Percentiles rank a stretch among this genome's conserved stretches.
phyloP scores from a whole-genome alignment of 148 eudicot genomes.

The Persicaria maculosa region DNA sequence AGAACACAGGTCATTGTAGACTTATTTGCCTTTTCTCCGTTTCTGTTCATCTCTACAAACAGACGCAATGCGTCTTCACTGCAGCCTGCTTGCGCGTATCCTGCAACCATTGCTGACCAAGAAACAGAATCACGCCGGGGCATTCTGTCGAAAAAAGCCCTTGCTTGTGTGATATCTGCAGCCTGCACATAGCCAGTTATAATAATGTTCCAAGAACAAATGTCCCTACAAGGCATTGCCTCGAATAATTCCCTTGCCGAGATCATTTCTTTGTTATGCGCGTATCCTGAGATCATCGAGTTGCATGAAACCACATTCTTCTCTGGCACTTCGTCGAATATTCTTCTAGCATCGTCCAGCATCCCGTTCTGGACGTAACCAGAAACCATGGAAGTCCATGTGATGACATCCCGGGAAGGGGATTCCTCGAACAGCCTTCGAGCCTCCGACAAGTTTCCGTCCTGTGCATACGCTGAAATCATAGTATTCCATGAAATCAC shows the following conservation, averaged over 20 bases:
- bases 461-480: constrained; percentile 42
- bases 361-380: constrained; percentile 40
- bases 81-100: constrained; percentile 34
- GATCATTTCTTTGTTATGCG: constrained; percentile 18
- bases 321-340: constrained; percentile 42
- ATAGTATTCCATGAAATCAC: constrained; percentile 50
- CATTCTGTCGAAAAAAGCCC: constrained; percentile 28
- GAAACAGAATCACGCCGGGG: constrained; percentile 38
- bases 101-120: constrained; percentile 44
- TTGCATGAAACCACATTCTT: constrained; percentile 38
- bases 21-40: constrained; percentile 27
- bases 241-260: constrained; percentile 31
- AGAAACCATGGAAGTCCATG: constrained; percentile 52
- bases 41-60: constrained; percentile 30
- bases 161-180: constrained; percentile 23
- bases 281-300: constrained; percentile 34
- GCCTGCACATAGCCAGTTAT: constrained; percentile 29
- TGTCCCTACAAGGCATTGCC: constrained; percentile 34
- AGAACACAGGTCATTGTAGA: constrained; percentile 35
- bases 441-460: constrained; percentile 33
- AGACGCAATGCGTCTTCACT: constrained; percentile 38
- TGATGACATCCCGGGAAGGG: constrained; percentile 41
- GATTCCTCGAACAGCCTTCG: constrained; percentile 29
- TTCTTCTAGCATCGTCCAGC: constrained; percentile 31
- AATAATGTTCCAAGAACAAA: constrained; percentile 40